Conservation (phyloP, 371 early-diverging fungal genomes). For the Ordospora pajunii region DNA sequence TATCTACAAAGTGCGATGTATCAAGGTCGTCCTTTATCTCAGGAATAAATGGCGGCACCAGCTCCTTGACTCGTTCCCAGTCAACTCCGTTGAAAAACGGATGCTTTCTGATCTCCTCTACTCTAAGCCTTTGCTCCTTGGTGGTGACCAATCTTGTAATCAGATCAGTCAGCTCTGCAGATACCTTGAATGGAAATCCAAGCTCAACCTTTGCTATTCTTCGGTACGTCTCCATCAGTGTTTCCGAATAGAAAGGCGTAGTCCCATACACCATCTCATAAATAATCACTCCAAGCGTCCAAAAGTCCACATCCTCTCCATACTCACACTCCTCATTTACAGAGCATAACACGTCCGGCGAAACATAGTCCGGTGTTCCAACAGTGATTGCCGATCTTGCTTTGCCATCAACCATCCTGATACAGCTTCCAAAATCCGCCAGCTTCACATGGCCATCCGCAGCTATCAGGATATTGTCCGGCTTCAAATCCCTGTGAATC, state of each 20-base stretch:
- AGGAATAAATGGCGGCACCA: constrained; percentile 69
- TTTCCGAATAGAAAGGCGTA: constrained; percentile 84
- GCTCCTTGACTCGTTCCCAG: constrained; percentile 65
- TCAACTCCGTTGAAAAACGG: constrained; percentile 74
- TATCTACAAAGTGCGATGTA: constrained; percentile 67
- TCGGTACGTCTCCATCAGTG: constrained; percentile 82
- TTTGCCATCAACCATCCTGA: constrained; percentile 60
- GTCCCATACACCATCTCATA: constrained; percentile 80
- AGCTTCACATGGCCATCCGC: constrained; percentile 67
- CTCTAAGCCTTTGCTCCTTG: constrained; percentile 63
- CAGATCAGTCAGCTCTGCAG: constrained; percentile 53
- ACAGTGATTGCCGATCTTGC: constrained; percentile 75
- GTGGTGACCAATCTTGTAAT: constrained; percentile 57
- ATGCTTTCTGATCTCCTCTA: constrained; percentile 71
- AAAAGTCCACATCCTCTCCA: constrained; percentile 74
- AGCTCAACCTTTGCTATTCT: constrained; percentile 62
- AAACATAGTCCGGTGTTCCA: constrained; percentile 86
- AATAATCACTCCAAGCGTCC: constrained; percentile 92
- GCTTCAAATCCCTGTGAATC: constrained; percentile 70
- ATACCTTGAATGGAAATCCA: constrained; percentile 53
- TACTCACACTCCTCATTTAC: constrained; percentile 65
- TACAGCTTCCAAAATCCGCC: constrained; percentile 75
- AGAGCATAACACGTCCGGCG: constrained; percentile 82
- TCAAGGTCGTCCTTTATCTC: constrained; percentile 66
- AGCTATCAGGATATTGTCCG: constrained; percentile 75